phyloP scores from a whole-genome alignment of 805 yeast genomes.

The Lachancea fermentati region DNA sequence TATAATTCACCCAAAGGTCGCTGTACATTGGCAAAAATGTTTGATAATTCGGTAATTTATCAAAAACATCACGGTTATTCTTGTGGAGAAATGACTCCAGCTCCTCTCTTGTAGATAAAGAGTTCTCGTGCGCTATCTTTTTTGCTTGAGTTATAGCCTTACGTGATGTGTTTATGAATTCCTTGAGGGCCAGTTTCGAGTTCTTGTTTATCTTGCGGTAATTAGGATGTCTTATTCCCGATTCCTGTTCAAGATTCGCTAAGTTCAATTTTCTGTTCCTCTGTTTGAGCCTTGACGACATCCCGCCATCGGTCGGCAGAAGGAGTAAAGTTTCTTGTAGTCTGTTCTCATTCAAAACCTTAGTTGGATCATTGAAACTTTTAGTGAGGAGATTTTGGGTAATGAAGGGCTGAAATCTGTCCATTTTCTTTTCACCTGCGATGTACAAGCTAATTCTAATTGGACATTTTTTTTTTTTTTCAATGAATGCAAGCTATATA shows the following conservation, averaged over 20 bases:
- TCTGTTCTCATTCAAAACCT: conserved; percentile 30
- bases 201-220: conserved; percentile 26
- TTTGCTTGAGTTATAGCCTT: conserved; percentile 21
- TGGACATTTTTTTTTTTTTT: neutral
- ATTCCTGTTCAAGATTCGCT: conserved; percentile 10
- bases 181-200: conserved; percentile 29
- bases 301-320: conserved; percentile 34
- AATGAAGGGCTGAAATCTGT: conserved; percentile 27
- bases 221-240: conserved; percentile 18
- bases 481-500: neutral
- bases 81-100: conserved; percentile 22
- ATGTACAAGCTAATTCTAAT: neutral
- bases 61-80: conserved; percentile 16
- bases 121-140: conserved; percentile 23
- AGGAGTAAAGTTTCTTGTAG: conserved; percentile 28
- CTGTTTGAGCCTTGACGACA: conserved; percentile 19
- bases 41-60: conserved; percentile 37
- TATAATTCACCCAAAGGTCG: conserved; percentile 69
- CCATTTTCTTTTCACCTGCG: conserved; percentile 15
- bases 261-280: conserved; percentile 12
- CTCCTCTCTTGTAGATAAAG: conserved; percentile 13
- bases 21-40: conserved; percentile 49
- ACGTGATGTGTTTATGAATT: conserved; percentile 22
- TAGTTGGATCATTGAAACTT: conserved; percentile 25
- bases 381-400: conserved; percentile 26